phyloP scores from a whole-genome alignment of 768 basidiomycete genomes.

The Suillus alpinus region DNA sequence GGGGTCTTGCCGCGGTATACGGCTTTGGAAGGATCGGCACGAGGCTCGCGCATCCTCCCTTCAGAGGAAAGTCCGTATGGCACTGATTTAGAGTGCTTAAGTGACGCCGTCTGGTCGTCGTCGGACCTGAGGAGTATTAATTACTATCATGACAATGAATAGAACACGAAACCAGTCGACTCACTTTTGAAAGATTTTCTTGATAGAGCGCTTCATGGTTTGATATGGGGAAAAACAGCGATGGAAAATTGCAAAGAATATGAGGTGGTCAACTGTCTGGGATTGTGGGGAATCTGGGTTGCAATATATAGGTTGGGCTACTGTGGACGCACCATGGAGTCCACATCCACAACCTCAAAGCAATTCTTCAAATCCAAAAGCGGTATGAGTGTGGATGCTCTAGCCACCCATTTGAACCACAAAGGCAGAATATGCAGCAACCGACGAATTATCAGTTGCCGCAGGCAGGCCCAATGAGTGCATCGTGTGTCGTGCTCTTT shows the following conservation, averaged over 20 bases:
- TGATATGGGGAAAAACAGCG: neutral
- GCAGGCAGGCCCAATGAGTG: neutral
- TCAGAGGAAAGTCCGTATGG: conserved; percentile 5
- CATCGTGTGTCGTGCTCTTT: neutral
- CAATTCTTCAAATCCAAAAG: neutral
- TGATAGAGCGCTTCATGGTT: neutral
- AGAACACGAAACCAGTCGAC: neutral
- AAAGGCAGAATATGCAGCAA: neutral
- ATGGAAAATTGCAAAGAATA: neutral
- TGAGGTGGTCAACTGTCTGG: neutral
- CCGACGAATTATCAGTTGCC: neutral
- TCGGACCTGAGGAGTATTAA: conserved; percentile 1
- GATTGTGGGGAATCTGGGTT: too few relatives aligned
- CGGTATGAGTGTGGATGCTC: neutral
- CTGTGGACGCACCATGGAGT: neutral
- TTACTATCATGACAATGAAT: neutral
- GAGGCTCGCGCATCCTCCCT: neutral
- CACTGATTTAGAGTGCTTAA: conserved; percentile 16
- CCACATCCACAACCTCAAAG: neutral
- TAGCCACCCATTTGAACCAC: neutral
- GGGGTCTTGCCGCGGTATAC: conserved; percentile 13
- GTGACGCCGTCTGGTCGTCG: neutral
- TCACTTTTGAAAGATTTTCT: conserved; percentile 7
- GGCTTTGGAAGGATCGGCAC: conserved; percentile 1
- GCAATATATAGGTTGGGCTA: neutral